Evolutionary conservation across 345 rosid species (phyloP).

Genomic region (Balakata baccata): DNA sequence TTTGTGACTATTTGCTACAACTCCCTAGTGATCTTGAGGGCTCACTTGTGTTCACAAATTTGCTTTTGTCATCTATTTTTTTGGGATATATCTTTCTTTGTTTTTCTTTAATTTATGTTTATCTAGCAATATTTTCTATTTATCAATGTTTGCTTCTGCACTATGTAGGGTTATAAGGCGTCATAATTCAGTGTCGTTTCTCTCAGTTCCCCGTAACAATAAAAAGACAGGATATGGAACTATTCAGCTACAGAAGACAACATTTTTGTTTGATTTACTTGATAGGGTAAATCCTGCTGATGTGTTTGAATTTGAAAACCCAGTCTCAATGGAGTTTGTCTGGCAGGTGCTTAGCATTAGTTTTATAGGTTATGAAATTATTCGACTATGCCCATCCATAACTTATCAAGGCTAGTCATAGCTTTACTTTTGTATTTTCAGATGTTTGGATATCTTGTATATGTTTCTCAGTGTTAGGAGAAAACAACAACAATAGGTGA

Average conservation of each 20-base stretch:
- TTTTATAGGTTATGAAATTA: conserved; percentile 3
- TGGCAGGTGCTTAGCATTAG: conserved; percentile 56
- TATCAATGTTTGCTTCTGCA: conserved; percentile 42
- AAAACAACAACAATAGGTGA: too few species aligned
- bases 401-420: conserved; percentile 13
- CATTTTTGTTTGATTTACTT: conserved; percentile 50
- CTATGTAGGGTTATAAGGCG: conserved; percentile 55
- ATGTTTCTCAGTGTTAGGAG: conserved; percentile 63
- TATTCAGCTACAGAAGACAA: conserved; percentile 55
- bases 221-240: conserved; percentile 56
- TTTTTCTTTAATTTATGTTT: neutral
- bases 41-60: neutral
- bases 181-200: conserved; percentile 43
- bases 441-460: conserved; percentile 84
- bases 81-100: conserved; percentile 7
- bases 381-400: neutral
- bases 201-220: conserved; percentile 45
- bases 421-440: conserved; percentile 27
- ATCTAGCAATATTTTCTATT: conserved; percentile 11
- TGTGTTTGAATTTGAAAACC: conserved; percentile 48
- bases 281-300: conserved; percentile 38
- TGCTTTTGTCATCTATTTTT: neutral
- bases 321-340: conserved; percentile 72
- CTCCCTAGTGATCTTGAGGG: neutral
- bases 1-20: neutral